Evolutionary conservation across 768 basidiomycete species (phyloP), one percentile per base, ranked within the genome.

Genomic region (Zangia roseola): DNA sequence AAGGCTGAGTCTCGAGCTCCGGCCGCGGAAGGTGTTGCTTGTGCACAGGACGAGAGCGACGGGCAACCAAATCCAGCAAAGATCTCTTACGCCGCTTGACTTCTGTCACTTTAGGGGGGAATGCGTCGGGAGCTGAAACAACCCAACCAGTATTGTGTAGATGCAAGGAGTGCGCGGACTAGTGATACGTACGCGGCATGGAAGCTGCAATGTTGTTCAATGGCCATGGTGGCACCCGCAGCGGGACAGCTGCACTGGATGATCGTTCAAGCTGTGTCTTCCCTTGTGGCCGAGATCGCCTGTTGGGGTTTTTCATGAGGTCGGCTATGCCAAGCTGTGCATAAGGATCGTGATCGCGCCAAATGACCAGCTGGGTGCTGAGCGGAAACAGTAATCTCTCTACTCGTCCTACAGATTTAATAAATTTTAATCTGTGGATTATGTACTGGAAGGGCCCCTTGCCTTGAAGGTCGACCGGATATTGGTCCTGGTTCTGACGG

Each of bases 171-270:
- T 2, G 10, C 16, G 6, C 16, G 17, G 28, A 50, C 49, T 38
- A 51, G 34, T 51, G 49, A 58, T 31, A 31, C 68, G 55, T 62
- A 75, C 74, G 73, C 46, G 68, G 68, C 74, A 75, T 75, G 3
- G 59, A 56, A 13, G 58, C 50, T 16, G 67, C 47, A 23, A 57
- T 55, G 21, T 56, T 55, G 40, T 51, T 59, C 45, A 55, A 39
- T 10, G 62, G 62, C 62, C 65, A 58, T 6, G 60, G 59, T 40
- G 63, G 58, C 39, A 57, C 48, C 0, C 54, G 58, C 40, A 50
- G 50, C 10, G 49, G 37, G 16, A 38, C 14, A 14, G 50, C 28
- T 50, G 56, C 17, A 53, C 43, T 37, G 52, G 47, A 40, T 50
- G 52, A 43, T 37, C 21, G 47, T 20, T 44, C 62, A 37, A 51